Base-by-base conservation (phyloP, 768 basidiomycete species). In the Agrocybe praecox region DNA sequence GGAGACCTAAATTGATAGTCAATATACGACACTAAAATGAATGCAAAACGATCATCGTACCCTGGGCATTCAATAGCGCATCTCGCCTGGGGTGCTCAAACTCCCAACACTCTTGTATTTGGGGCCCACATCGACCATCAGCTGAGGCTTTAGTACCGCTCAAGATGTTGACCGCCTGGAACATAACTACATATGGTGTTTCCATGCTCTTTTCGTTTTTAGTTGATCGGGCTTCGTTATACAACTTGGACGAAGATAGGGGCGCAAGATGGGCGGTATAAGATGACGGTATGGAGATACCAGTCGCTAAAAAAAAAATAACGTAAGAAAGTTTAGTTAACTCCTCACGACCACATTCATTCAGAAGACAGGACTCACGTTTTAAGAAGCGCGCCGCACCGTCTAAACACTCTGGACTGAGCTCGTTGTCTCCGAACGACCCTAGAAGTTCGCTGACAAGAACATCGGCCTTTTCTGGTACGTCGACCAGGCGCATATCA, bases 101-200 rank as follows among this genome's bases (percentile, higher is more conserved):
- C 60, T 91, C 89, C 97, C 97, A 99, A 64, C 96, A 98, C 64
- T 94, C 91, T 71, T 98, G 97, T 33, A 97, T 80, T 61, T 85
- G 85, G 1, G 87, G 80, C 14, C 95, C 94, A 74, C 92, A 94
- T 46, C 83, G 80, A 17, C 84, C 86, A 62, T 63, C 79, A 76
- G 33, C 77, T 62, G 42, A 84, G 81, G 24, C 82, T 82, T 45
- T 89, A 83, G 48, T 90, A 78, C 88, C 94, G 55, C 91, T 93
- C 42, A 99, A 79, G 56, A 95, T 81, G 61, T 94, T 96, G 59
- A 94, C 90, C 9, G 94, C 92, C 66, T 93, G 89, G 71, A 99
- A 94, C 96, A 98, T 96, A 58, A 98, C 97, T 17, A 99, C 97
- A 65, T 98, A 98, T 0, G 97, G 96, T 29, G 95, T 98, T 74